Conservation (phyloP, 495 filamentous ascomycete genomes). For the Arthonia radiata region DNA sequence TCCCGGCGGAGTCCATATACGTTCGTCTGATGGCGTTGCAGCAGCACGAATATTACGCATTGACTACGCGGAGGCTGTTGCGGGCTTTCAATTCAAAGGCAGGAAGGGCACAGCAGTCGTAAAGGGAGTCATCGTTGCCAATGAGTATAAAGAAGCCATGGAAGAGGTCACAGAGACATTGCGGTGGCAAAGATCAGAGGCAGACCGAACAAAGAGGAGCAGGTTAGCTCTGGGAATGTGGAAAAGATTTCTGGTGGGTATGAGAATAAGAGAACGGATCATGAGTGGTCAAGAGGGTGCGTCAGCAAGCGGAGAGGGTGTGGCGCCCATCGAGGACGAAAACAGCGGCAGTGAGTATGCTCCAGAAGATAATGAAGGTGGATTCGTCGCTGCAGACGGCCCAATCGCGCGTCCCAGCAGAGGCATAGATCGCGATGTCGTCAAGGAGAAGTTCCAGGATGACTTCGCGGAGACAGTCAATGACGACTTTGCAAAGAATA, state of each 20-base stretch:
- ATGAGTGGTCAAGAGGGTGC: too few species aligned
- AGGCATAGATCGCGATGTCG: too few species aligned
- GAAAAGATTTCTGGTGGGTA: conserved; percentile 46
- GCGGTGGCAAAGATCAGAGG: conserved; percentile 30
- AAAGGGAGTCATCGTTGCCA: conserved; percentile 49
- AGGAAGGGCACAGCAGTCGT: conserved; percentile 58
- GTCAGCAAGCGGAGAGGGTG: too few species aligned
- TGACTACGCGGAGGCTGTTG: conserved; percentile 74
- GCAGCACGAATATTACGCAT: conserved; percentile 58
- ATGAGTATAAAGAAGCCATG: conserved; percentile 44
- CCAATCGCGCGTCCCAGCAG: too few species aligned
- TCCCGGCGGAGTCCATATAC: conserved; percentile 48
- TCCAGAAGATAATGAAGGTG: too few species aligned
- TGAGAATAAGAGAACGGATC: conserved; percentile 59
- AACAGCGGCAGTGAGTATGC: too few species aligned
- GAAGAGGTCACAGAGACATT: conserved; percentile 39
- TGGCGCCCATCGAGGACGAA: too few species aligned
- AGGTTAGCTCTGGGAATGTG: conserved; percentile 41
- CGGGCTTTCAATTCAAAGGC: conserved; percentile 67
- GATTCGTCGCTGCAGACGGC: too few species aligned
- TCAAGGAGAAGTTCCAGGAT: too few species aligned
- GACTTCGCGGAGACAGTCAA: too few species aligned
- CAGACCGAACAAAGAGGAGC: conserved; percentile 28
- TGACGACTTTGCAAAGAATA: too few species aligned
- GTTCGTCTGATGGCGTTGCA: conserved; percentile 34